These are phyloP conservation scores for Hippophae rhamnoides DNA, from an alignment of 306 rosid genomes.

Conservation along the genomic window DNA sequence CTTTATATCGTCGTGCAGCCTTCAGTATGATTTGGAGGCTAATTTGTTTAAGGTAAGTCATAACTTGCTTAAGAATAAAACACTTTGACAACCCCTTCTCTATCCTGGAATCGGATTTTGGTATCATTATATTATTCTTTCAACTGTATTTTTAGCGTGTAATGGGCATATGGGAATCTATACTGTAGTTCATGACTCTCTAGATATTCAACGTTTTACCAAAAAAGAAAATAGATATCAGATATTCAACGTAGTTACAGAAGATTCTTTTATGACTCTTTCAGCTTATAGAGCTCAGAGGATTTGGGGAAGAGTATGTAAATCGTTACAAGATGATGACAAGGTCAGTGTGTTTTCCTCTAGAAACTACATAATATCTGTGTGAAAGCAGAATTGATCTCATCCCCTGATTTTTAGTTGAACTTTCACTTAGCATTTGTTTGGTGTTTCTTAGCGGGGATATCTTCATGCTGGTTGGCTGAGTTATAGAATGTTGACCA, in stretches of 20 bases:
- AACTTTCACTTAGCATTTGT: not conserved
- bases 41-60: conserved; percentile 74
- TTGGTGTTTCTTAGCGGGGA: not conserved
- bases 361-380: not conserved
- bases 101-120: not conserved
- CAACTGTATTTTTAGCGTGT: too few species aligned
- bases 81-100: not conserved
- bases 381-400: not conserved
- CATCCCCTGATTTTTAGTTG: not conserved
- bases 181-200: conserved; percentile 15
- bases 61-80: conserved; percentile 2
- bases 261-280: conserved; percentile 20
- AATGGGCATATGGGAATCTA: too few species aligned
- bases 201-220: too few species aligned
- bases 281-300: conserved; percentile 91
- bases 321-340: conserved; percentile 95
- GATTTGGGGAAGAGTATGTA: conserved; percentile 80
- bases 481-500: too few species aligned
- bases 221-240: too few species aligned
- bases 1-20: conserved; percentile 42
- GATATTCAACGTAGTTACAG: conserved; percentile 13
- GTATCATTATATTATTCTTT: too few species aligned
- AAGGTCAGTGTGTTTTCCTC: conserved; percentile 29
- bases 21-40: conserved; percentile 79
- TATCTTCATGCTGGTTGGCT: too few species aligned